These are phyloP conservation scores for Globisporangium acanthophoron DNA, from an alignment of 352 stramenopile genomes.

Conservation along the genomic window DNA sequence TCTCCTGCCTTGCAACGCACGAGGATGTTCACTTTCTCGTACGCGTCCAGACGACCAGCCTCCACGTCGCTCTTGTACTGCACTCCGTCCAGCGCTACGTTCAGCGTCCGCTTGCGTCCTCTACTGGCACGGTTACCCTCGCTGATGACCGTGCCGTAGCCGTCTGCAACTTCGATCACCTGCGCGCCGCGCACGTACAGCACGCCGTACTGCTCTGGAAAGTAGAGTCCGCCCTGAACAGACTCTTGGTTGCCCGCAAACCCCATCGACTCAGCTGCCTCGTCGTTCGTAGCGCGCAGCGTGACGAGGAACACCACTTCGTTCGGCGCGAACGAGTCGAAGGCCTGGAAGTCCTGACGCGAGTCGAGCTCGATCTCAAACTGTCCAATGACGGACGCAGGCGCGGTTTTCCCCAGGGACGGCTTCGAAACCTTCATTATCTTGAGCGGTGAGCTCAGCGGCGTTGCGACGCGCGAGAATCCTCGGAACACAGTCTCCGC, in stretches of 20 bases:
- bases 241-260: constrained; percentile 31
- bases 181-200: constrained; percentile 64
- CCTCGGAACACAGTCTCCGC: constrained; percentile 60
- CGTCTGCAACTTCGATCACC: constrained; percentile 85
- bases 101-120: constrained; percentile 83
- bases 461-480: constrained; percentile 35
- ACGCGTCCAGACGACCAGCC: constrained; percentile 47
- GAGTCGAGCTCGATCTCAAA: constrained; percentile 83
- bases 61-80: constrained; percentile 94
- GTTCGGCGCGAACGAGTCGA: constrained; percentile 89
- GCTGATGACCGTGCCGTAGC: constrained; percentile 51
- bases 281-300: constrained; percentile 59
- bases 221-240: constrained; percentile 43
- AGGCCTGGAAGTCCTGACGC: constrained; percentile 42
- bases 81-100: constrained; percentile 86
- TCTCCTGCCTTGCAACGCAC: constrained; percentile 82
- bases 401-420: constrained; percentile 81
- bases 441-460: constrained; percentile 29
- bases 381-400: constrained; percentile 80
- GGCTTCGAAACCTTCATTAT: constrained; percentile 88
- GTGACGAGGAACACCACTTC: constrained; percentile 95
- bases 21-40: constrained; percentile 92
- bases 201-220: constrained; percentile 89
- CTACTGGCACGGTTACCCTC: constrained; percentile 29
- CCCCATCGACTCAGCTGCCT: constrained; percentile 61